Evolutionary conservation across 306 rosid genomes (phyloP).

Genomic region (Delonix regia): DNA sequence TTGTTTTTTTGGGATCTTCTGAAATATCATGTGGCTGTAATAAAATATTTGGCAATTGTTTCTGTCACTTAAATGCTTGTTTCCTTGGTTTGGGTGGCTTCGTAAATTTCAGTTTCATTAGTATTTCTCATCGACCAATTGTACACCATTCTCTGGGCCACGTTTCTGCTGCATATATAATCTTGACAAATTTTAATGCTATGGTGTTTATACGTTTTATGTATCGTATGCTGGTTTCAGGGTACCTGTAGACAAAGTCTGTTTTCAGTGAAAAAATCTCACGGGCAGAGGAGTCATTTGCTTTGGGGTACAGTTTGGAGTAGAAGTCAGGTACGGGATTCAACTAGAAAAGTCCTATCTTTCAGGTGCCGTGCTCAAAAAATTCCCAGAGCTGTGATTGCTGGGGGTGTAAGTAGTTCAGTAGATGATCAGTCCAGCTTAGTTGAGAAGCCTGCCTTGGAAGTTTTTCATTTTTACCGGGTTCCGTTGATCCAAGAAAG

Average conservation of each 20-base stretch:
- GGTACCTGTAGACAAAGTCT: slow-evolving; percentile 44
- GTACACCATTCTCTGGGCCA: not conserved
- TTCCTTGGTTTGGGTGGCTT: not conserved
- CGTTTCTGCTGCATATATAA: not conserved
- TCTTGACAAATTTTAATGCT: not conserved
- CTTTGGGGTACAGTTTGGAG: slow-evolving; percentile 46
- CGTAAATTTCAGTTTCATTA: not conserved
- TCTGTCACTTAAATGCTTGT: not conserved
- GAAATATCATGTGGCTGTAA: not conserved
- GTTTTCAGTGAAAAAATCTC: slow-evolving; percentile 36
- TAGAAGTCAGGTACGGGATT: slow-evolving; percentile 33
- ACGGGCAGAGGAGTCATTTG: slow-evolving; percentile 34
- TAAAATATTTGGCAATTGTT: not conserved
- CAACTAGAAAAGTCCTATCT: slow-evolving; percentile 32
- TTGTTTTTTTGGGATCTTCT: not conserved
- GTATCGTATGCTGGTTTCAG: slow-evolving; percentile 30
- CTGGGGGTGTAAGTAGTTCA: slow-evolving; percentile 48
- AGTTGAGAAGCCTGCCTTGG: slow-evolving; percentile 52
- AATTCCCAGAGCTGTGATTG: slow-evolving; percentile 57
- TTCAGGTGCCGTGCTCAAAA: slow-evolving; percentile 60
- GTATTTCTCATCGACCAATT: not conserved
- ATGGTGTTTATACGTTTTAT: not conserved
- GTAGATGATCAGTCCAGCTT: slow-evolving; percentile 50
- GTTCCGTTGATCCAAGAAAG: slow-evolving; percentile 74
- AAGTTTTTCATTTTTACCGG: slow-evolving; percentile 69